Base-by-base conservation (phyloP, 192 early-diverging fungal species). In the Coemansia sp. region DNA sequence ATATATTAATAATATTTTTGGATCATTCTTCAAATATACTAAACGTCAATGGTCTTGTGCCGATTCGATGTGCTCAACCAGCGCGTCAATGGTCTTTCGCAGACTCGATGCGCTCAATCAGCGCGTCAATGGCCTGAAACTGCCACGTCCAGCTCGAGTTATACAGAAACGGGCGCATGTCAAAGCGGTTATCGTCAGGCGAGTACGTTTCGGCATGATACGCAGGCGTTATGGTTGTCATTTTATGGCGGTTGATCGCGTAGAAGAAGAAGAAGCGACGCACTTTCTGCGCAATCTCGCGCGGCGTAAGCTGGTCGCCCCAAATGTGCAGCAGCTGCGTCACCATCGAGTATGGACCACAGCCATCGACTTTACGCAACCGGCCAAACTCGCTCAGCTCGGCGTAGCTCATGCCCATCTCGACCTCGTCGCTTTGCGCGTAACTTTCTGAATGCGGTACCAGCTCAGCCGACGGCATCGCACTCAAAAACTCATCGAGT, bases 351-450 rank as follows among this genome's bases (percentile, higher is more conserved):
- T 88, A 93, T 2, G 97, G 97, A 2, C 97, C 97, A 60, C 91
- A 93, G 56, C 88, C 87, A 32, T 84, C 68, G 27, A 97, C 85
- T 66, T 95, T 97, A 5, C 97, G 89, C 54, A 98, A 76, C 11
- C 90, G 84, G 22, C 97, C 97, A 85, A 92, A 99, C 17, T 84
- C 83, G 10, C 93, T 91, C 1, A 99, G 84, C 56, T 99, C 97
- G 14, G 89, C 87, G 73, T 99, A 99, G 15, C 90, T 90, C 96
- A 99, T 98, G 11, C 94, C 95, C 97, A 99, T 99, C 65, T 99
- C 97, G 21, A 80, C 89, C 68, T 98, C 97, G 73, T 95, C 93
- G 0, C 89, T 86, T 71, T 99, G 97, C 23, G 85, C 84, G 71
- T 95, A 95, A 41, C 73, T 73, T 15, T 82, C 83, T 1, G 94